Evolutionary conservation across 345 rosid genomes (phyloP), one percentile per base, ranked within the genome.

Genomic region (Mangifera indica): DNA sequence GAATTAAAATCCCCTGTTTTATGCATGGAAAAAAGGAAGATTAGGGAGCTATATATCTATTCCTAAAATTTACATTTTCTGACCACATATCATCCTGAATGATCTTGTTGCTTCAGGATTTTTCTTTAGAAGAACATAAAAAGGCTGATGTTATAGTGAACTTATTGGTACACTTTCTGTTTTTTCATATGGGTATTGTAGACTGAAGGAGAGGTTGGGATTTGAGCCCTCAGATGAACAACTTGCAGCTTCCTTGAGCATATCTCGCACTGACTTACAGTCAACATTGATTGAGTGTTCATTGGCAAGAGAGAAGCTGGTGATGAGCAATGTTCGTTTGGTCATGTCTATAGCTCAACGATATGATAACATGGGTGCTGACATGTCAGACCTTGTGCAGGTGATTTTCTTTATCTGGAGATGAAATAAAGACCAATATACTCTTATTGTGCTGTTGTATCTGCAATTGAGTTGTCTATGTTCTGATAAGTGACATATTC

Each of bases 311-410:
- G 98, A 92, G 74, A 95, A 88, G 82, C 83, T 95, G 77, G 90
- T 97, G 60, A 95, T 95, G 99, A 90, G 93, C 84, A 95, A 95
- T 75, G 97, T 95, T 59, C 98, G 99, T 60, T 82, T 95, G 57
- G 99, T 95, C 74, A 81, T 95, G 93, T 90, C 97, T 22, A 92
- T 95, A 44, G 99, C 99, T 80, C 93, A 95, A 77, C 83, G 88
- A 79, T 90, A 92, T 45, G 89, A 90, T 73, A 88, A 87, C 83
- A 83, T 89, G 97, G 99, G 93, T 72, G 90, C 86, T 63, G 92
- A 95, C 82, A 88, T 95, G 98, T 82, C 93, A 77, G 99, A 95
- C 81, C 99, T 95, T 76, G 91, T 95, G 80, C 99, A 95, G 96
- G 98, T 95, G 55, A 49, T 63, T 77, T n/a, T 63, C 63, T 72